A percentile compares a stretch with the other conserved stretches of the same genome.
Evolutionary conservation across 306 rosid genomes (phyloP).

Genomic region (Lotus japonicus): DNA sequence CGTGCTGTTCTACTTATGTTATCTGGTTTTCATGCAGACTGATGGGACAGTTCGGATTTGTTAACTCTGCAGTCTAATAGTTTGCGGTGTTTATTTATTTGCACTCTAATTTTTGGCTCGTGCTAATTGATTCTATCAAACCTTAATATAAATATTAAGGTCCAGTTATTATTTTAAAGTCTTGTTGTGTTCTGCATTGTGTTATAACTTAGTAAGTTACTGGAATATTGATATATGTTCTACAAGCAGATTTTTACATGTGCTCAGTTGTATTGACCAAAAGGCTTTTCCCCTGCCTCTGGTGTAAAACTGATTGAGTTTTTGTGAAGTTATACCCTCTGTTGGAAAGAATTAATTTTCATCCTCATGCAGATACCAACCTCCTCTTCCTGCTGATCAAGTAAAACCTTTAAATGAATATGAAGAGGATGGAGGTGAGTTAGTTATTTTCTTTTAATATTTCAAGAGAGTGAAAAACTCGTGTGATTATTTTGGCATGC

Average conservation of each 20-base stretch:
- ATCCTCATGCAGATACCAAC: slow-evolving; percentile 53
- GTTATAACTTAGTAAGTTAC: neutral
- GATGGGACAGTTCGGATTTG: neutral
- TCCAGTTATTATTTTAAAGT: neutral
- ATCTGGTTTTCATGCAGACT: neutral
- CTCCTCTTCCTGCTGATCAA: slow-evolving; percentile 77
- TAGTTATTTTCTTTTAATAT: neutral
- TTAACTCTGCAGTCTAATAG: neutral
- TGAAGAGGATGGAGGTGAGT: slow-evolving; percentile 73
- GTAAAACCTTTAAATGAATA: slow-evolving; percentile 73
- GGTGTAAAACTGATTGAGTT: neutral
- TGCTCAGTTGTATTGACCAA: neutral
- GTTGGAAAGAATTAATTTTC: slow-evolving; percentile 10
- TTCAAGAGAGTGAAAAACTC: neutral
- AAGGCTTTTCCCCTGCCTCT: neutral
- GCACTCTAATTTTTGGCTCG: neutral
- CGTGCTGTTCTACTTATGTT: neutral
- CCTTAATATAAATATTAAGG: neutral
- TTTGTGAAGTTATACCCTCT: neutral
- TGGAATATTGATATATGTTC: neutral
- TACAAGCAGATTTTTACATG: neutral
- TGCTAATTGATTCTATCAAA: neutral
- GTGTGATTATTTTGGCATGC: neutral
- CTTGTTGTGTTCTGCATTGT: neutral
- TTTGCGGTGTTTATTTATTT: neutral